Base-by-base conservation (phyloP, 2,329 filamentous ascomycete species). In the Pseudocercospora crystallina region DNA sequence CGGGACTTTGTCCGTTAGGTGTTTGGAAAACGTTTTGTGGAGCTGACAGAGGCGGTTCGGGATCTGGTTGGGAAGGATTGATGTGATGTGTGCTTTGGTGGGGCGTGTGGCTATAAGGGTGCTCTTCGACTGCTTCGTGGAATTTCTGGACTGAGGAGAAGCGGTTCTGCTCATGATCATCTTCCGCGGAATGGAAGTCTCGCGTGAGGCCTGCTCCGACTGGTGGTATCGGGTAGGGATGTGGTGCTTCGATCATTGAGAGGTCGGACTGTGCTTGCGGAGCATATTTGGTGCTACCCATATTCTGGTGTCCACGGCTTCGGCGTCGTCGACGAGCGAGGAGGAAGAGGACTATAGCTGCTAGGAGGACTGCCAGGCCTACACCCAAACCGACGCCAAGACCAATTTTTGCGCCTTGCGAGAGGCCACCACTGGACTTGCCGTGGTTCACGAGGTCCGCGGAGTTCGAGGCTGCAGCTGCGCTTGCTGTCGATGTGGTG, bases 301-400 rank as follows among this genome's bases (percentile, higher is more conserved):
- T 56, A 0, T 32, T 10, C 31, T 36, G 38, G 15, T 7, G 20
- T 3, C 20, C 20, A 7, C 20, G 20, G 20, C 7, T 26, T 5
- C 29, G 33, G 8, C 15, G 47, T 29, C 38, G 37, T 11, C 56
- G 53, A 10, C 44, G 52, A 5, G 37, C 32, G 17, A 56, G 34
- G 17, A 44, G 47, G 40, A 56, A 45, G 11, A 46, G 34, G 8
- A 46, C 47, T 7, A 56, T 34, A 5, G 45, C 49, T 17, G 52
- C 52, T 15, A 58, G 33, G 10, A 58, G 49, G 2, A 58, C 42
- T 12, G 56, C 34, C 3, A 43, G 13, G 3, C 52, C 56, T 2
- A 58, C 14, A 12, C 56, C 56, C n/a, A 58, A 35, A 2, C 56
- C 56, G 1, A 56, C 53, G 8, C 56, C 56, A 11, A 58, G 56